A percentile compares a stretch with the other conserved stretches of the same genome.
Evolutionary conservation across 1,139 yeast species (phyloP).

Genomic region (Blastobotrys capitulatus): DNA sequence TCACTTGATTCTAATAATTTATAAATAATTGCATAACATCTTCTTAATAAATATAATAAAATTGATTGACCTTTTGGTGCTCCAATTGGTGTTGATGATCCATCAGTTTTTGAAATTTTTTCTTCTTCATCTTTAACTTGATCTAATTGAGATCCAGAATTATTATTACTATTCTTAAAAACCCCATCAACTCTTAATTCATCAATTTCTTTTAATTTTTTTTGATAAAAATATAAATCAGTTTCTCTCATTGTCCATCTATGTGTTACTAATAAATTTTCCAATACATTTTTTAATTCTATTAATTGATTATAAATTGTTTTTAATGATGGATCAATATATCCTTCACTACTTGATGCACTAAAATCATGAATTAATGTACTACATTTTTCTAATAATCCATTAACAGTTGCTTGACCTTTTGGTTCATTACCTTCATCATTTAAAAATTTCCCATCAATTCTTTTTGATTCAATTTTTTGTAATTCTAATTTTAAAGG

Average conservation of each 20-base stretch:
- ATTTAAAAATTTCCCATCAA: slow-evolving; percentile 42
- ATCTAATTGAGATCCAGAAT: not conserved
- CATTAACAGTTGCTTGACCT: slow-evolving; percentile 52
- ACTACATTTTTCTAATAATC: slow-evolving; percentile 67
- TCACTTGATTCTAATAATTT: slow-evolving; percentile 86
- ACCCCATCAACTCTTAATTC: slow-evolving; percentile 56
- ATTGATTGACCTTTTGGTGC: slow-evolving; percentile 51
- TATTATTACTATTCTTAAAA: slow-evolving; percentile 27
- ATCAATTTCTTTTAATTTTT: slow-evolving; percentile 65
- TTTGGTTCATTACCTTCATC: slow-evolving; percentile 23
- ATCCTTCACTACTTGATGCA: slow-evolving; percentile 47
- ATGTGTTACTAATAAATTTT: slow-evolving; percentile 78
- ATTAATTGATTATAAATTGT: slow-evolving; percentile 52
- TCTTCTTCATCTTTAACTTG: not conserved
- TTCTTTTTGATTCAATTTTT: slow-evolving; percentile 40
- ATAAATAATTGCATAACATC: slow-evolving; percentile 86
- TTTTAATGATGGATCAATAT: slow-evolving; percentile 44
- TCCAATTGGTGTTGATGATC: slow-evolving; percentile 9
- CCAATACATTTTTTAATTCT: slow-evolving; percentile 65
- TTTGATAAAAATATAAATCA: slow-evolving; percentile 79
- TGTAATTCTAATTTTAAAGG: slow-evolving; percentile 37
- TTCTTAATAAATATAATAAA: slow-evolving; percentile 69
- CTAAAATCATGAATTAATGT: slow-evolving; percentile 64
- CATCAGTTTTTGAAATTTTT: not conserved
- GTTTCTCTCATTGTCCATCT: slow-evolving; percentile 97